A percentile compares a stretch with the other conserved stretches of the same genome.
phyloP scores from a whole-genome alignment of 257 asterid genomes.

The Solanum chmielewskii region DNA sequence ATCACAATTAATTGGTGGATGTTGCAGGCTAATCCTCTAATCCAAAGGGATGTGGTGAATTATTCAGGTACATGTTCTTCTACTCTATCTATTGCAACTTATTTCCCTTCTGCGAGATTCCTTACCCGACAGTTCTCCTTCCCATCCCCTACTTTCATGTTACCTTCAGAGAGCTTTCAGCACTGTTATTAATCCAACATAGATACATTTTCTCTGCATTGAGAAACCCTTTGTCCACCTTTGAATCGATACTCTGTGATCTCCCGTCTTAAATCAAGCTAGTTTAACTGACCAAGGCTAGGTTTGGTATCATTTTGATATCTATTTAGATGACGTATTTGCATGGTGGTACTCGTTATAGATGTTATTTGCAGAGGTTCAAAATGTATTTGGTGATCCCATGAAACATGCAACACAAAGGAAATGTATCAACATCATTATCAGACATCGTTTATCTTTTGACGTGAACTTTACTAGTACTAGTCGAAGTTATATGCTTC shows the following conservation, averaged over 20 bases:
- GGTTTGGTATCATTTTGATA: background rate
- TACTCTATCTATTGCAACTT: background rate
- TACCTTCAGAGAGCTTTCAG: background rate
- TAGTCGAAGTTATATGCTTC: background rate
- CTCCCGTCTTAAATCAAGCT: background rate
- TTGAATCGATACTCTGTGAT: background rate
- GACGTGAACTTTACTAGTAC: background rate
- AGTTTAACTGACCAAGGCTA: background rate
- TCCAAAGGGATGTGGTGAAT: constrained; percentile 51
- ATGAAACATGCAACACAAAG: background rate
- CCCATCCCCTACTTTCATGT: background rate
- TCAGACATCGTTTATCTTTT: background rate
- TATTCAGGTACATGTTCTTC: constrained; percentile 40
- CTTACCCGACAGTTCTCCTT: background rate
- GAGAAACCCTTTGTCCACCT: background rate
- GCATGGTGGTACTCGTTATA: background rate
- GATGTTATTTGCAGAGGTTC: background rate
- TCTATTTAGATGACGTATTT: background rate
- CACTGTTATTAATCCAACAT: background rate
- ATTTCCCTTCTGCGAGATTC: background rate
- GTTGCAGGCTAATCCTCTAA: constrained; percentile 64
- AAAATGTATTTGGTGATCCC: background rate
- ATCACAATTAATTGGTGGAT: background rate
- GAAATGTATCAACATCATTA: background rate
- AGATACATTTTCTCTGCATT: background rate